Base-by-base conservation (phyloP, 345 rosid genomes). In the Cardamine occulta region DNA sequence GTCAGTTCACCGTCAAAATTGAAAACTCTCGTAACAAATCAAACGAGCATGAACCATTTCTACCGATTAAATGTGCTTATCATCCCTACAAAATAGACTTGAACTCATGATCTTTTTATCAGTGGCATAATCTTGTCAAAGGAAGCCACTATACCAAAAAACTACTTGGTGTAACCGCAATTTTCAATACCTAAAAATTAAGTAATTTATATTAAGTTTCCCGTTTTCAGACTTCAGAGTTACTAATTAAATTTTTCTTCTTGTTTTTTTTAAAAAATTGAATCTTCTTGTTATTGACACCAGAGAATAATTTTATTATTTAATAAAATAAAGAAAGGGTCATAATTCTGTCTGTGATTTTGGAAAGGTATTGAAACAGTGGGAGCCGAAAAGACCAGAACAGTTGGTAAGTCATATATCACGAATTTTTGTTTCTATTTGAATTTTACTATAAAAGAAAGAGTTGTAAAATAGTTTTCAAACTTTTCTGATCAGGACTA, bases 381-480 rank as follows among this genome's bases (percentile, higher is more conserved):
- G 57, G 45, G 74, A 60, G 21, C 37, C 28, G 39, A 49, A 55
- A 52, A 47, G 4, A 3, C 4, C 5, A 14, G 10, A 70, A 49
- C 44, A 29, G 70, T 63, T 63, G 77, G 56, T 53, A 53, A 61
- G 63, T 63, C 63, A 35, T 39, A 29, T 29, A 24, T 73, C 55
- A 53, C 14, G 6, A 7, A 4, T 31, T 69, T 69, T 59, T 70
- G 35, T 31, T 31, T 31, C n/a, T 14, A 37, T 47, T 14, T 59
- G 35, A 59, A 7, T 45, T 47, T 71, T 19, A 47, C 39, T 26
- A 24, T 15, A 67, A 19, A 19, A 18, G n/a, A 48, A 15, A 35
- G 3, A 52, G 62, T n/a, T 63, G 49, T 15, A 17, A 39, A n/a
- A 73, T 64, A 42, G 56, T 64, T 64, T 53, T 73, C 70, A 73